A percentile compares a stretch with the other conserved stretches of the same genome.
phyloP scores from a whole-genome alignment of 2,329 filamentous ascomycete genomes.

The Diaporthe humulicola region DNA sequence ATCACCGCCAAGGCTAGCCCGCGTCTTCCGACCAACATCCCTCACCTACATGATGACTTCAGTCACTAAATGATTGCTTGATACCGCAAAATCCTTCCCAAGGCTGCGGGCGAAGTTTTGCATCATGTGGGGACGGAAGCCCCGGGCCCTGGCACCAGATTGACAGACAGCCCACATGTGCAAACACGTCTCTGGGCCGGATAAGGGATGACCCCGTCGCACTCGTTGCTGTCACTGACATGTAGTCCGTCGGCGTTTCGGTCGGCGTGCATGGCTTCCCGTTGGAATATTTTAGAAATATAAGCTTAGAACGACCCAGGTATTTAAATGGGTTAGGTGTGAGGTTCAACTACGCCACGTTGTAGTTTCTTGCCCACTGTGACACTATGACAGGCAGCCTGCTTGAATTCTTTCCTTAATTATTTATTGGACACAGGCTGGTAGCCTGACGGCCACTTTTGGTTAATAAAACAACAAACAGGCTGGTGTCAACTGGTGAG shows the following conservation, averaged over 20 bases:
- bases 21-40: neutral
- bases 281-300: neutral
- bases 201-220: neutral
- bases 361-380: neutral
- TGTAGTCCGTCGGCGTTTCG: no score
- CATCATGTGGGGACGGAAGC: slow-evolving; percentile 3
- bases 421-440: neutral
- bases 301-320: neutral
- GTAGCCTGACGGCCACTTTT: neutral
- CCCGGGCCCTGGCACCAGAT: no score
- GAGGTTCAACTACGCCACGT: neutral
- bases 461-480: neutral
- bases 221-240: neutral
- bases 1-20: neutral
- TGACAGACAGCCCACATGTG: neutral
- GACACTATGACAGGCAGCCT: neutral
- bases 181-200: neutral
- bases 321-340: neutral
- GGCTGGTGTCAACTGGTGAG: slow-evolving; percentile 5
- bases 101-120: neutral
- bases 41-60: neutral
- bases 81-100: neutral
- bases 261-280: neutral
- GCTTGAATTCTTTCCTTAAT: neutral
- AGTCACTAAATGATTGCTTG: neutral